These are phyloP conservation scores for Mariannaea sp. DNA, from an alignment of 2,329 filamentous ascomycete genomes.

Conservation along the genomic window DNA sequence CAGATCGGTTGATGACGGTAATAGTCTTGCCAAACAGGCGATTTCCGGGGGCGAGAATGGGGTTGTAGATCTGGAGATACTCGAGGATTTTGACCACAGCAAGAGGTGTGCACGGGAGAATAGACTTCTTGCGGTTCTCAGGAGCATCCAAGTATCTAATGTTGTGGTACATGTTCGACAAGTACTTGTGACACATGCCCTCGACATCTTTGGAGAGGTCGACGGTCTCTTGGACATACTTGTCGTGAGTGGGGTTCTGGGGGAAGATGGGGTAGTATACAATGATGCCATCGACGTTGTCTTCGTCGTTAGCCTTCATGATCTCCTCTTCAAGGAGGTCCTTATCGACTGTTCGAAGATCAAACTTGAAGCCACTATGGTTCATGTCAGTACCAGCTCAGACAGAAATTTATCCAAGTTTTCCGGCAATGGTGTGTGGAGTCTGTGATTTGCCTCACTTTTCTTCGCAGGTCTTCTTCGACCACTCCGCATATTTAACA, in stretches of 20 bases:
- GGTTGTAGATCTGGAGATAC: constrained; percentile 95
- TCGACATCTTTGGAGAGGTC: constrained; percentile 92
- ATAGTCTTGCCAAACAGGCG: constrained; percentile 91
- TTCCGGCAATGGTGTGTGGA: constrained; percentile 25
- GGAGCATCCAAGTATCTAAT: constrained; percentile 88
- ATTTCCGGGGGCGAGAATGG: constrained; percentile 90
- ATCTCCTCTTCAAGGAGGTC: constrained; percentile 90
- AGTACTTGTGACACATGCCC: constrained; percentile 88
- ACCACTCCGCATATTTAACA: constrained; percentile 94
- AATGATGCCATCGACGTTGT: constrained; percentile 82
- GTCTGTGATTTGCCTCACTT: constrained; percentile 68
- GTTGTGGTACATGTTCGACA: constrained; percentile 99
- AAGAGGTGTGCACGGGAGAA: constrained; percentile 93
- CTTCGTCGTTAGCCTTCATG: constrained; percentile 80
- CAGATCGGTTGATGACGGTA: constrained; percentile 93
- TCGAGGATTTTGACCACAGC: constrained; percentile 97
- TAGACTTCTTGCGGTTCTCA: constrained; percentile 79
- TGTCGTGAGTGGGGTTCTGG: constrained; percentile 80
- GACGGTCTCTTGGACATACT: constrained; percentile 94
- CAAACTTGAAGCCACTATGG: constrained; percentile 83
- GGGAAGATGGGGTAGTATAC: constrained; percentile 98
- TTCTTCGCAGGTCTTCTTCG: constrained; percentile 92
- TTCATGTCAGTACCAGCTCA: constrained; percentile 31
- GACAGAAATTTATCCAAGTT: constrained; percentile 26
- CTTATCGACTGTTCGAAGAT: constrained; percentile 81